Evolutionary conservation across 192 early-diverging fungal genomes (phyloP).

Genomic region (Backusella westeae): DNA sequence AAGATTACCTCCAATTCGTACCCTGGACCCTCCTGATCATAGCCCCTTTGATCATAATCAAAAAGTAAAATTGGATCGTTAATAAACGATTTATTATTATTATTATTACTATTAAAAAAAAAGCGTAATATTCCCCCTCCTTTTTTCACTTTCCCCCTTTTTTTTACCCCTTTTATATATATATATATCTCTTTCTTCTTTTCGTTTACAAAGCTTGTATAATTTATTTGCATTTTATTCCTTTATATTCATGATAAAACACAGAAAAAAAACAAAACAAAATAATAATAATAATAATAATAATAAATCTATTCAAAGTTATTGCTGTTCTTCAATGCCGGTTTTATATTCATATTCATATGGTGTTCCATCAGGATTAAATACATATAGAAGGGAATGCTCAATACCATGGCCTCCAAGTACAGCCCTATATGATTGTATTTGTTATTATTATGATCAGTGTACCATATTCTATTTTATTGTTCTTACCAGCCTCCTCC

Average conservation of each 20-base stretch:
- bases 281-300: background rate
- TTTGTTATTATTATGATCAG: background rate
- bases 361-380: background rate
- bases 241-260: background rate
- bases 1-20: slow-evolving; percentile 20
- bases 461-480: background rate
- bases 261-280: background rate
- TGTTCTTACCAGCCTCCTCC: background rate
- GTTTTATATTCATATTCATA: background rate
- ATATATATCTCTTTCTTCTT: background rate
- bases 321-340: background rate
- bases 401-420: background rate
- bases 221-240: slow-evolving; percentile 7
- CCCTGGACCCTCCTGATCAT: slow-evolving; percentile 6
- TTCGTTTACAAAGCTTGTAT: background rate
- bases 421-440: background rate
- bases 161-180: background rate
- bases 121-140: background rate
- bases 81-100: background rate
- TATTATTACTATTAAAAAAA: background rate
- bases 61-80: slow-evolving; percentile 11
- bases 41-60: slow-evolving; percentile 10
- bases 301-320: background rate
- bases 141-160: background rate
- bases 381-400: background rate